Evolutionary conservation across 352 stramenopile species (phyloP), one percentile per base, ranked within the genome.

Genomic region (Phytophthora idaei): DNA sequence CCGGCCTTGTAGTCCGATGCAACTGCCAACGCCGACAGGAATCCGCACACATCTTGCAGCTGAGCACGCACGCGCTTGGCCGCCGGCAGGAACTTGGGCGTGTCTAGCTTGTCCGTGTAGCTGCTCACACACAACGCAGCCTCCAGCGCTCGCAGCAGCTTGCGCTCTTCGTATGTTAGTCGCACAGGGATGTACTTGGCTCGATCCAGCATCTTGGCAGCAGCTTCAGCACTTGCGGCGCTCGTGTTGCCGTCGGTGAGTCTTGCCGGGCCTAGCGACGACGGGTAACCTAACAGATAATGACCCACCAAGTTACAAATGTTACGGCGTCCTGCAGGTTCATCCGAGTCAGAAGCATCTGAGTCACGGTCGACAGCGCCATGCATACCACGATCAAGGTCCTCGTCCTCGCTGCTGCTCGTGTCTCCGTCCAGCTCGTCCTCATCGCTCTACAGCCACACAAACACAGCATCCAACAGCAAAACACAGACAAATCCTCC

Each of bases 121-220:
- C 96, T 86, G 71, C 90, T 97, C 50, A 98, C 95, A 32, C 76
- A 86, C 42, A 99, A 84, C 51, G 96, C 87, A 0, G 94, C 94
- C 70, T 98, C 94, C n/a, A 99, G 85, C 27, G 96, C 87, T 31
- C 94, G 89, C 64, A 99, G 71, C 51, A 97, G 81, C 82, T 97
- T 98, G 58, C 97, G 90, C 73, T 99, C 95, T 55, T 97, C 93
- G 65, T 98, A 96, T 31, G 89, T 98, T 32, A 99, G 82, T 17
- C 97, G 92, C 64, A 99, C 73, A n/a, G 97, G 97, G 59, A 99
- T 98, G 77, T 91, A 98, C 78, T 98, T 98, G 69, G 94, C 87
- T 57, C 96, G 87, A 69, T 98, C 94, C 36, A 90, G 72, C 71
- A 98, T 90, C 17, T 71, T 77, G n/a, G 58, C 36, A 6, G 67